Base-by-base conservation (phyloP, 1,139 yeast species). In the Waltiozyma sp. region DNA sequence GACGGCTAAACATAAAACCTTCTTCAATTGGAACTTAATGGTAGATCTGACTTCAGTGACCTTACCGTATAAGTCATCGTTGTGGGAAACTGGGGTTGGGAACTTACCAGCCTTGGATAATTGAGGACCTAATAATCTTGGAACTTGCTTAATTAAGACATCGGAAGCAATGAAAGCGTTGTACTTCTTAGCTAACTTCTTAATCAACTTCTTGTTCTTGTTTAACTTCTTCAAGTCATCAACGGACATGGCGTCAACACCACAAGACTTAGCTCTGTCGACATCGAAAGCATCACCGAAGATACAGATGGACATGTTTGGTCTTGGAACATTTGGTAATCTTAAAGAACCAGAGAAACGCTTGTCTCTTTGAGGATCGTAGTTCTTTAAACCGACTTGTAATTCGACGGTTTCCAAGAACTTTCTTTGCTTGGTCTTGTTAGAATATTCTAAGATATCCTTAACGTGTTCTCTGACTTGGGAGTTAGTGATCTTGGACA, bases 361-460 rank as follows among this genome's bases (percentile, higher is more conserved):
- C 91, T 93, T 93, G 76, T 93, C 99, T 85, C 99, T 89, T 80
- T 93, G 98, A 70, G 99, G 97, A 74, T 93, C 99, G 77, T 93
- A 93, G 95, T 91, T 91, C 91, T 93, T 93, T 67, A 93, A 82
- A 72, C 98, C 98, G 66, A 93, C 95, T 79, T 93, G 98, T 70
- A 93, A 83, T 78, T 93, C 99, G 66, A 93, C 89, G 73, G 99
- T 91, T 82, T 93, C 98, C 76, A 91, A 84, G 79, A 93, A 93
- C 95, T 93, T 91, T 84, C 99, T 88, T 96, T 91, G 91, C 87
- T 91, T 91, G 80, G 94, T 85, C 72, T 87, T 93, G 67, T 61
- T 77, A 66, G 98, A 88, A 79, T 71, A 82, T 69, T 82, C 84
- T 72, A 93, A 77, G 68, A 93, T 77, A 73, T 86, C 81, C 69